Evolutionary conservation across 1,284 basidiomycete species (phyloP), one percentile per base, ranked within the genome.

Genomic region (Papiliotrema laurentii): DNA sequence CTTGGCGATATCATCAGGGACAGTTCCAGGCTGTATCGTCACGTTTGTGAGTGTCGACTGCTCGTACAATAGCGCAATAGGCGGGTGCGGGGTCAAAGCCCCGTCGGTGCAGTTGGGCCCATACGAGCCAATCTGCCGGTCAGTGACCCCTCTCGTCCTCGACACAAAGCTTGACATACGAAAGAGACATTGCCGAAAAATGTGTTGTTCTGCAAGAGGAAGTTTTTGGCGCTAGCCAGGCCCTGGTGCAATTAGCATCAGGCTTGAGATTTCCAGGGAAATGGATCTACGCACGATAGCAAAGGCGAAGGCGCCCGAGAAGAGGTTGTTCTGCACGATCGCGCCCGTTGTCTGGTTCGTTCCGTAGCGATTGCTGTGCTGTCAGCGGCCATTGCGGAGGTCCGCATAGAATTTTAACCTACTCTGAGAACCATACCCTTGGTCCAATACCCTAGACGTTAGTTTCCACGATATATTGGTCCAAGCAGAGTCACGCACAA

Each of bases 181-280:
- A 89, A 89, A 4, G 85, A 82, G 3, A 82, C 83, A 66, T 89
- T 89, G 13, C 83, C 84, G 13, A 80, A 47, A 39, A 90, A 75
- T 2, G 72, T 59, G 68, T 89, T 89, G 62, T 79, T 78, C 49
- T 79, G 69, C 25, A 89, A 76, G 0, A 81, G 82, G 66, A 87
- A 89, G 63, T 86, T 81, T 16, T 63, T 64, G 3, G 84, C 83
- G 6, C 81, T 81, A 18, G 79, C 79, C 35, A 87, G 76, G 11
- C 82, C 86, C 18, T 40, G 77, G 82, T 26, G 24, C n/a, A n/a
- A 22, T 34, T 40, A 30, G 40, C 31, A 38, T 45, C 47, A 26
- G 28, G 16, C 22, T 22, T 18, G 5, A 36, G 19, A 27, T 16
- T 11, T 33, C n/a, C n/a, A 45, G 26, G 11, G 35, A 21, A 25